Evolutionary conservation across 208 protist genomes (phyloP), one percentile per base, ranked within the genome.

Genomic region (Leishmania braziliensis): DNA sequence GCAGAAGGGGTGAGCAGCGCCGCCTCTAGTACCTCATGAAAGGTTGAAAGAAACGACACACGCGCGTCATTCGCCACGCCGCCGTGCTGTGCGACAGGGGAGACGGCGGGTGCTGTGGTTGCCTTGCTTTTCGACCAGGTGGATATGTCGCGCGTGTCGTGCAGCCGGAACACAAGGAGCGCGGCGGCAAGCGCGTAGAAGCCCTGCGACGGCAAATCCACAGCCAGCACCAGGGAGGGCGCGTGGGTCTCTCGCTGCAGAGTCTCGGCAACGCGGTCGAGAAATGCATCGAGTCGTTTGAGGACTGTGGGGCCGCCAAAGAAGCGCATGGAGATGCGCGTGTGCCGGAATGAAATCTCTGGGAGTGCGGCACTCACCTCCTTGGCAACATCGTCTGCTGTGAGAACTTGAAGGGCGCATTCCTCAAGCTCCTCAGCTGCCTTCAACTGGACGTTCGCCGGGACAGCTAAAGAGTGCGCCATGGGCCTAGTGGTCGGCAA

Each of bases 161-260:
- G 77, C 62, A 85, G 71, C 18, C 82, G 82, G 33, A 79, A 79
- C 10, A 63, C 82, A 23, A 85, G 43, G 20, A 85, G 51, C 29
- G 69, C 72, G 0, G 82, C 82, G 43, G 77, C 82, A n/a, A 85
- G 53, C 33, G 77, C 78, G 43, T 79, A 85, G n/a, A 85, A 85
- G 26, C 51, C 53, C 48, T 85, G 77, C 10, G 77, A 72, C 2
- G 77, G 71, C 1, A 69, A 14, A 9, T 85, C 82, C n/a, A 79
- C 39, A 23, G 71, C 77, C 48, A 85, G 54, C 72, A 85, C 82
- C 20, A 85, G 63, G 8, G 60, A 75, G 12, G 77, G 8, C n/a
- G 14, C 2, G 16, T n/a, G 23, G 2, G 29, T 1, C 23, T 58
- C 71, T 20, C 78, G 51, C 33, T 75, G 70, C 53, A 85, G 14